Evolutionary conservation across 768 basidiomycete species (phyloP), one percentile per base, ranked within the genome.

Genomic region (Polyporus arcularius): DNA sequence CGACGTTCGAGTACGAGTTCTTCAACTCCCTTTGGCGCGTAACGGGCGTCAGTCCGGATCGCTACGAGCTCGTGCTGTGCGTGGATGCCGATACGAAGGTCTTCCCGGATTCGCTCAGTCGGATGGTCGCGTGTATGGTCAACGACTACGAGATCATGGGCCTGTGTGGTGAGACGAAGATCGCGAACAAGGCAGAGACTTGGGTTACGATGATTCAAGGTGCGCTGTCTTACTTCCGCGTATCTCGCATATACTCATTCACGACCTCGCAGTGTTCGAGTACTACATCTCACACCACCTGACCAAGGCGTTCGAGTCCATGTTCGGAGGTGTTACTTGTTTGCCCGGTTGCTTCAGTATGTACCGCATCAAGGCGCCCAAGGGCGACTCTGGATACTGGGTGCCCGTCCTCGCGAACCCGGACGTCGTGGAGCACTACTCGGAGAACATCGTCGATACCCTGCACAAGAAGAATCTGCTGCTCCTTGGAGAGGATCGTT

Each of bases 161-260:
- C 21, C 81, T 99, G 28, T 99, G 97, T 71, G 97, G 97, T 30
- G 97, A 99, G 79, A 99, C 97, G 62, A 99, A 99, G 85, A 96
- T 99, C 68, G 97, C 97, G 39, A 99, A 99, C 79, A 99, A 99
- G 80, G 88, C 89, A 15, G 96, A 98, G 72, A 95, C 95, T 11
- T 98, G 96, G 80, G 96, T 98, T 46, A 98, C 96, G 15, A 98
- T 99, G 97, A 98, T 99, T 76, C 97, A 99, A 83, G 96, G 96
- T 96, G 57, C 48, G 91, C 77, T 47, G 38, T 16, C 45, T 47
- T 30, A 63, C 21, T 28, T 10, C 39, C 9, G 35, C 45, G 53
- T 30, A 15, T 48, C 64, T 7, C 53, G 41, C 11, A 28, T 10
- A 8, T 54, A 46, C 52, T 57, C 21, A 14, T 41, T 41, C 14